Percentiles rank a stretch among this genome's conserved stretches.
phyloP scores from a whole-genome alignment of 108 stramenopile species.

The Conticribra guillardii region DNA sequence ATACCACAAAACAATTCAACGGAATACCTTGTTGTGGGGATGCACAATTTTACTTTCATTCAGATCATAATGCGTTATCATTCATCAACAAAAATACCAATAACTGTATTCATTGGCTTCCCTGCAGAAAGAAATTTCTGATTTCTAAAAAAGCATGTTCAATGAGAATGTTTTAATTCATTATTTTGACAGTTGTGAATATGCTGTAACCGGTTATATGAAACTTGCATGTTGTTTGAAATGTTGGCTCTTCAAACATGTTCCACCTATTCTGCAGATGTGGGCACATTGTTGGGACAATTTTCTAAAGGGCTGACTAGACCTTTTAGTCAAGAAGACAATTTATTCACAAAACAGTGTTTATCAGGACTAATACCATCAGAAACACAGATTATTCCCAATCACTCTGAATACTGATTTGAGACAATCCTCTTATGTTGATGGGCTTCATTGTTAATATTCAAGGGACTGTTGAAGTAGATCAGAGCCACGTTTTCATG shows the following conservation, averaged over 20 bases:
- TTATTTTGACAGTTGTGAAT: constrained; percentile 46
- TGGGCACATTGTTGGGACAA: constrained; percentile 55
- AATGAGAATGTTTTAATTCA: constrained; percentile 47
- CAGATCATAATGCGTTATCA: too few species aligned
- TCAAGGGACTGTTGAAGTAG: too few species aligned
- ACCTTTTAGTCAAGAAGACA: constrained; percentile 25
- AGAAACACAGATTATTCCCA: too few species aligned
- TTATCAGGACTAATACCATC: too few species aligned
- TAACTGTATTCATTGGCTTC: constrained; percentile 37
- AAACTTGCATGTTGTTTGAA: constrained; percentile 62
- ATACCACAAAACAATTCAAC: too few species aligned
- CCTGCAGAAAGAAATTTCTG: constrained; percentile 26
- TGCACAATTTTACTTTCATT: too few species aligned
- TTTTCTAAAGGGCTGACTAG: constrained; percentile 26
- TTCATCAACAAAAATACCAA: constrained; percentile 16
- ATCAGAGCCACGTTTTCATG: too few species aligned
- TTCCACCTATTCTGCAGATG: constrained; percentile 47
- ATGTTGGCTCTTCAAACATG: constrained; percentile 55
- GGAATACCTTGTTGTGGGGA: too few species aligned
- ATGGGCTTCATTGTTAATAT: too few species aligned
- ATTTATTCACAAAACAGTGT: constrained; percentile 23
- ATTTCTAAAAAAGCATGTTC: constrained; percentile 44
- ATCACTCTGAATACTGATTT: too few species aligned
- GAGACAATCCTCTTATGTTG: too few species aligned
- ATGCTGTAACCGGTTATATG: constrained; percentile 60